A percentile compares a stretch with the other conserved stretches of the same genome.
These are phyloP conservation scores for Amanita phalloides DNA, from an alignment of 768 basidiomycete species.

Conservation along the genomic window DNA sequence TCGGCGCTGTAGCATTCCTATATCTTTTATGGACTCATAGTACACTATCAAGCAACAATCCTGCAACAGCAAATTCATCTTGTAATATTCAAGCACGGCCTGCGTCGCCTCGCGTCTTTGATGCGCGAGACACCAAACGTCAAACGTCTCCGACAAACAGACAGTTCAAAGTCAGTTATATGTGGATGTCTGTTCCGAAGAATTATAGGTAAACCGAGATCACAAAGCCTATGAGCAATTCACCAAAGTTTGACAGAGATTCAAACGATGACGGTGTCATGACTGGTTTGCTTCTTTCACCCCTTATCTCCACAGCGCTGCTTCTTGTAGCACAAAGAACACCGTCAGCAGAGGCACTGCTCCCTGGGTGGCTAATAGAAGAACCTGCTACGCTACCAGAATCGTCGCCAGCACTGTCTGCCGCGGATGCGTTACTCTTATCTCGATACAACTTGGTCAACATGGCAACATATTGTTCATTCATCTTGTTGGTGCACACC, in stretches of 20 bases:
- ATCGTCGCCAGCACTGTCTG: slow-evolving; percentile 27
- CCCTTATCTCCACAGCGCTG: slow-evolving; percentile 65
- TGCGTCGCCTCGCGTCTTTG: slow-evolving; percentile 31
- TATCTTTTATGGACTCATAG: slow-evolving; percentile 58
- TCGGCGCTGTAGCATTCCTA: slow-evolving; percentile 41
- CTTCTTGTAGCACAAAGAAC: slow-evolving; percentile 33
- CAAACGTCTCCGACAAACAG: slow-evolving; percentile 14
- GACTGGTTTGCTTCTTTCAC: slow-evolving; percentile 76
- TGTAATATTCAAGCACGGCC: slow-evolving; percentile 13
- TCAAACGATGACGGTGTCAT: slow-evolving; percentile 79
- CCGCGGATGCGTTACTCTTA: slow-evolving; percentile 43
- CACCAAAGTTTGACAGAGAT: slow-evolving; percentile 32
- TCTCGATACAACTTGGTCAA: slow-evolving; percentile 73
- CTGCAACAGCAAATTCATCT: slow-evolving; percentile 3
- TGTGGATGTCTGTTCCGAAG: slow-evolving; percentile 89
- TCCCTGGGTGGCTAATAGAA: slow-evolving; percentile 72
- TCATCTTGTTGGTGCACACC: slow-evolving; percentile 71
- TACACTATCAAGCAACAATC: slow-evolving; percentile 22
- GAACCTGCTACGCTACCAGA: slow-evolving; percentile 45
- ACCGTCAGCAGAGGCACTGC: slow-evolving; percentile 26
- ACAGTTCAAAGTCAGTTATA: slow-evolving; percentile 52
- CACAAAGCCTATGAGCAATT: background rate
- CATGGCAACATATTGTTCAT: slow-evolving; percentile 70
- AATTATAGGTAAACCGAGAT: slow-evolving; percentile 55
- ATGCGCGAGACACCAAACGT: slow-evolving; percentile 32